phyloP scores from a whole-genome alignment of 495 filamentous ascomycete genomes.

The Staphylotrichum tortipilum region DNA sequence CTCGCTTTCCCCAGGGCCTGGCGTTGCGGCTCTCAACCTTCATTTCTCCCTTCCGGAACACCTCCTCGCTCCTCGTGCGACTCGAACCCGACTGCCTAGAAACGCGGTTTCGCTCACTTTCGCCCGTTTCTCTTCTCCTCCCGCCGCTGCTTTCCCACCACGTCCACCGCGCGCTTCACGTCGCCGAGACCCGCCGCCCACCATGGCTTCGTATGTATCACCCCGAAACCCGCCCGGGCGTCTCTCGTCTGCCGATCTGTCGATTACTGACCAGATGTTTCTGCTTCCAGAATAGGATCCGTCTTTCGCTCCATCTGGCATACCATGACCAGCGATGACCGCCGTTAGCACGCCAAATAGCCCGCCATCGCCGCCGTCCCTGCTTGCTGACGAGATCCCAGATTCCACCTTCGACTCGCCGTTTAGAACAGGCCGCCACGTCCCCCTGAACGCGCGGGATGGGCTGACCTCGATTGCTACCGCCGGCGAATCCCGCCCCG shows the following conservation, averaged over 20 bases:
- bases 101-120: not conserved
- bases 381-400: constrained; percentile 41
- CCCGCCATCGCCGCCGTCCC: not conserved
- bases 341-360: constrained; percentile 36
- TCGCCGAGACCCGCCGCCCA: not conserved
- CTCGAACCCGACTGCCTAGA: not conserved
- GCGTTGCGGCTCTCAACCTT: not conserved
- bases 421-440: constrained; percentile 72
- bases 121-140: too few species aligned
- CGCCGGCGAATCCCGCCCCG: constrained; percentile 66
- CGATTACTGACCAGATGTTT: constrained; percentile 1
- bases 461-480: constrained; percentile 71
- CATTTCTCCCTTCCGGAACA: not conserved
- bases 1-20: not conserved
- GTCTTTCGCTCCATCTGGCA: constrained; percentile 64
- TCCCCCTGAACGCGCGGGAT: constrained; percentile 61
- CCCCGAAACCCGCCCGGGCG: not conserved
- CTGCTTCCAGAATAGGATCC: constrained; percentile 14
- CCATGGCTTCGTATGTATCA: constrained; percentile 15
- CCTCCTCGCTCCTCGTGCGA: not conserved
- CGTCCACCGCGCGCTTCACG: too few species aligned
- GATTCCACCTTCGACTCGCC: constrained; percentile 82
- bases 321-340: constrained; percentile 72
- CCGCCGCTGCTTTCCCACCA: too few species aligned
- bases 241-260: not conserved